Percentiles rank a stretch among this genome's conserved stretches.
These are phyloP conservation scores for Henckelia pumila DNA, from an alignment of 257 asterid genomes.

Conservation along the genomic window DNA sequence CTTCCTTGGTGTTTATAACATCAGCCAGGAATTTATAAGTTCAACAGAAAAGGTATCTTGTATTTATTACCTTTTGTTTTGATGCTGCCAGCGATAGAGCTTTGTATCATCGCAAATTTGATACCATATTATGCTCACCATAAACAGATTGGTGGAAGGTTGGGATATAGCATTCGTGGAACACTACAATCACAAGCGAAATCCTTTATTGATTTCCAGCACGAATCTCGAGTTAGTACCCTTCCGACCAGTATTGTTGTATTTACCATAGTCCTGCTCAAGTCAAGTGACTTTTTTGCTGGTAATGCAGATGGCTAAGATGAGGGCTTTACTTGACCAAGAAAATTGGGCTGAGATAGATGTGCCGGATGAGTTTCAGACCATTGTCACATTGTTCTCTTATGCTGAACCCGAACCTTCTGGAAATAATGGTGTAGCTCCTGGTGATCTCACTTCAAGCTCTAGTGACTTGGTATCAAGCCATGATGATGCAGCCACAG, in stretches of 20 bases:
- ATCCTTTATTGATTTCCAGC: constrained; percentile 88
- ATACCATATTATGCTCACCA: constrained; percentile 41
- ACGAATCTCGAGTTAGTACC: constrained; percentile 86
- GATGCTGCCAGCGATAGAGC: constrained; percentile 13
- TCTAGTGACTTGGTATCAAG: constrained; percentile 33
- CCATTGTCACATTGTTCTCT: constrained; percentile 60
- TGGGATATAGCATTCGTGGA: constrained; percentile 97
- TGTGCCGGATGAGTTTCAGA: constrained; percentile 93
- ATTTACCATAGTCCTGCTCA: constrained; percentile 22
- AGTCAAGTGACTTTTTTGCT: constrained; percentile 32
- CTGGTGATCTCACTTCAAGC: constrained; percentile 37
- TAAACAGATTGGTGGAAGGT: constrained; percentile 96
- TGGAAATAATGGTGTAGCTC: constrained; percentile 44
- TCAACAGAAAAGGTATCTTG: constrained; percentile 96
- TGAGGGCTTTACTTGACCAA: constrained; percentile 96
- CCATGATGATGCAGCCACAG: constrained; percentile 42
- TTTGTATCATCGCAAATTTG: constrained; percentile 30
- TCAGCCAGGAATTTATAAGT: constrained; percentile 84
- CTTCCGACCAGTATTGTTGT: constrained; percentile 23
- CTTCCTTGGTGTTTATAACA: constrained; percentile 74
- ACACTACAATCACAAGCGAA: constrained; percentile 95
- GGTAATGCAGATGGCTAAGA: constrained; percentile 73
- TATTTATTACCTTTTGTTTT: constrained; percentile 22
- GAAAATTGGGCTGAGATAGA: constrained; percentile 97
- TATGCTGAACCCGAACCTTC: constrained; percentile 42